These are phyloP conservation scores for Candida loeiensis DNA, from an alignment of 805 yeast species.

Conservation along the genomic window DNA sequence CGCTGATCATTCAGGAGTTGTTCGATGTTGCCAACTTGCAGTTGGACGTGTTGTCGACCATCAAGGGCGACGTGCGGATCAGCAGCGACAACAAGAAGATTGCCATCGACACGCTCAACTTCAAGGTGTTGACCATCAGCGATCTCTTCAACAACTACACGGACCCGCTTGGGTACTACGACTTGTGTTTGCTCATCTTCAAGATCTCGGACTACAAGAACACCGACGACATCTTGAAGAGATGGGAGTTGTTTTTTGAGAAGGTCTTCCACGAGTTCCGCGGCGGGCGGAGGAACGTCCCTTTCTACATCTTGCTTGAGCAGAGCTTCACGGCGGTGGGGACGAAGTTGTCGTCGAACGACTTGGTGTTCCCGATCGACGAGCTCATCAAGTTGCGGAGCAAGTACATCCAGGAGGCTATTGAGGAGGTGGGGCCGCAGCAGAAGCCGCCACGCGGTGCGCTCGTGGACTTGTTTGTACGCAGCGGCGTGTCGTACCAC, in stretches of 20 bases:
- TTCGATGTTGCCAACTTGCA: conserved; percentile 86
- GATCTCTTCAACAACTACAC: conserved; percentile 84
- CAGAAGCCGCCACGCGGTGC: conserved; percentile 50
- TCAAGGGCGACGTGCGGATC: conserved; percentile 51
- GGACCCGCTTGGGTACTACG: conserved; percentile 83
- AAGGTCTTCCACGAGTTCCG: conserved; percentile 38
- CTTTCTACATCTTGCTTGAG: conserved; percentile 36
- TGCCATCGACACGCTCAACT: conserved; percentile 54
- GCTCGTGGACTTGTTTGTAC: conserved; percentile 58
- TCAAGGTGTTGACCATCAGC: conserved; percentile 63
- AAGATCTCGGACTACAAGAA: conserved; percentile 83
- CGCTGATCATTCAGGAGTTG: conserved; percentile 68
- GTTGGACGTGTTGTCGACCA: conserved; percentile 53
- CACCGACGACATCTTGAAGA: conserved; percentile 71
- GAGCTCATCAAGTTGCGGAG: conserved; percentile 65
- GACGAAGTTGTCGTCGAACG: conserved; percentile 59
- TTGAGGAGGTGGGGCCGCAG: conserved; percentile 27
- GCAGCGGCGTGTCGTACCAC: conserved; percentile 61
- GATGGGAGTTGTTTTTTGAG: conserved; percentile 75
- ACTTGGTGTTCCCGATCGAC: conserved; percentile 75
- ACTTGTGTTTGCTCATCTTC: conserved; percentile 72
- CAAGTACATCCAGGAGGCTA: conserved; percentile 45
- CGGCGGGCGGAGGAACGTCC: conserved; percentile 25
- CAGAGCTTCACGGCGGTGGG: conserved; percentile 53
- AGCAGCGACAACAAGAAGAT: conserved; percentile 46